Percentiles rank a stretch among this genome's conserved stretches.
Conservation (phyloP, 1,139 yeast genomes). For the Candida albicans region DNA sequence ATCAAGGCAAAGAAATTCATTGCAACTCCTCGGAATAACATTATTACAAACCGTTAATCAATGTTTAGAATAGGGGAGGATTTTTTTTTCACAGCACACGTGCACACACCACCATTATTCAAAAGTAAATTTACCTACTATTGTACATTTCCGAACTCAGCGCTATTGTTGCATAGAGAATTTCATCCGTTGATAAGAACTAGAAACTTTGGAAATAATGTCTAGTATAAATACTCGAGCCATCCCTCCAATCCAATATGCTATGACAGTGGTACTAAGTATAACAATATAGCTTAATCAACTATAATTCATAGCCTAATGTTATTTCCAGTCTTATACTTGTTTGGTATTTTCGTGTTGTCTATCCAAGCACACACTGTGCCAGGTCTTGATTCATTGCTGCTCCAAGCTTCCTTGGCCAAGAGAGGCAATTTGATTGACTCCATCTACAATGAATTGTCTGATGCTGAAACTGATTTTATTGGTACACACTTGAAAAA, state of each 20-base stretch:
- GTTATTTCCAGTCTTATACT: neutral
- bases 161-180: neutral
- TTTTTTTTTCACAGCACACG: neutral
- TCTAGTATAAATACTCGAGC: no score
- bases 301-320: neutral
- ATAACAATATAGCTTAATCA: no score
- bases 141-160: neutral
- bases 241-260: no score
- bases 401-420: slow-evolving; percentile 20
- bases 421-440: slow-evolving; percentile 25
- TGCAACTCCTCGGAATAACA: no score
- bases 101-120: neutral
- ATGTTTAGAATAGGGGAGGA: neutral
- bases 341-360: slow-evolving; percentile 4
- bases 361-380: slow-evolving; percentile 19
- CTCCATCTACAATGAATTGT: slow-evolving; percentile 24
- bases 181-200: no score
- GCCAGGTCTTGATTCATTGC: slow-evolving; percentile 19
- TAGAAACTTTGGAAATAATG: no score
- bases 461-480: slow-evolving; percentile 31
- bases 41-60: no score
- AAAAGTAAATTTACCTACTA: neutral
- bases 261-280: no score
- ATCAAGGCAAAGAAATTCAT: no score
- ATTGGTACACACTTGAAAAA: slow-evolving; percentile 27